These are phyloP conservation scores for Penicillium sp. DNA, from an alignment of 2,329 filamentous ascomycete species.

Conservation along the genomic window DNA sequence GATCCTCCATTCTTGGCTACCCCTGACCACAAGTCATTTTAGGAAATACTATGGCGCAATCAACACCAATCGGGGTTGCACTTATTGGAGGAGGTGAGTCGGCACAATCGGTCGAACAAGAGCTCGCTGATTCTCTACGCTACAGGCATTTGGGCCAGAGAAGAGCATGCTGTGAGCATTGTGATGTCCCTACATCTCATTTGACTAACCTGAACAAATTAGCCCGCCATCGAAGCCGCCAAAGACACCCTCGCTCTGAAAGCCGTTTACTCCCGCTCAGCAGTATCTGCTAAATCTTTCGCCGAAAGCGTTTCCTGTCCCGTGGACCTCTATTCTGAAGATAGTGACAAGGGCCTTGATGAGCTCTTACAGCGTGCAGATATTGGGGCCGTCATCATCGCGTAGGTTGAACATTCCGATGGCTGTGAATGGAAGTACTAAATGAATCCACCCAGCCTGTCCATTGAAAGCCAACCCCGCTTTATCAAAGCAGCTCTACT, in stretches of 20 bases:
- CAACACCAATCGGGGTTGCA: background rate
- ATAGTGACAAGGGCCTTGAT: slow-evolving; percentile 47
- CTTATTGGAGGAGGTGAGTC: background rate
- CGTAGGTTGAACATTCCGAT: slow-evolving; percentile 14
- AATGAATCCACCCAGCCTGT: slow-evolving; percentile 42
- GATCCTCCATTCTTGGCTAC: background rate
- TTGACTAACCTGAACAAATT: background rate
- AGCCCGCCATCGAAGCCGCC: background rate
- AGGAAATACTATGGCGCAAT: background rate
- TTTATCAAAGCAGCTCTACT: slow-evolving; percentile 59
- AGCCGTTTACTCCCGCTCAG: slow-evolving; percentile 63
- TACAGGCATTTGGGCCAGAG: background rate
- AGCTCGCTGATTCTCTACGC: background rate
- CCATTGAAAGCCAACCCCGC: slow-evolving; percentile 60
- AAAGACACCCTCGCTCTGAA: background rate
- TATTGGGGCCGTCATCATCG: slow-evolving; percentile 41
- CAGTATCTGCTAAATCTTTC: slow-evolving; percentile 55
- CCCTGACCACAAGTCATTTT: too few relatives aligned
- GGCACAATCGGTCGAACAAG: background rate
- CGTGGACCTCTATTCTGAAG: slow-evolving; percentile 59
- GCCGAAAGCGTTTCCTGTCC: slow-evolving; percentile 33
- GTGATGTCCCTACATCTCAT: background rate
- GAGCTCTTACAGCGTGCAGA: slow-evolving; percentile 57
- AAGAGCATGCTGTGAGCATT: background rate
- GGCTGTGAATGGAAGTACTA: background rate